Conservation (phyloP, 768 basidiomycete genomes). For the Tylopilus plumbeoviolaceoides region DNA sequence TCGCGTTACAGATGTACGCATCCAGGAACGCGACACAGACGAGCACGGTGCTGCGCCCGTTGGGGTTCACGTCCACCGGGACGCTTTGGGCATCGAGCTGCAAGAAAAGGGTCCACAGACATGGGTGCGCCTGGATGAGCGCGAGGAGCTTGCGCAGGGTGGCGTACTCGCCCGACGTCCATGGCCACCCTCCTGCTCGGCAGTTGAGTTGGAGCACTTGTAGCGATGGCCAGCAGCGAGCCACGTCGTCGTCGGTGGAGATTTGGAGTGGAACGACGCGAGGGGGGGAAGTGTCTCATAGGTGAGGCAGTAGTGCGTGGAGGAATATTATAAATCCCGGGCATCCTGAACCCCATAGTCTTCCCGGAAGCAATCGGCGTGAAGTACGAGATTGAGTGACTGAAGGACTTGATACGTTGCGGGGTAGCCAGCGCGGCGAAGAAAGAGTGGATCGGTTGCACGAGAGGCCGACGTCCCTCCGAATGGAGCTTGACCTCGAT, state of each 20-base stretch:
- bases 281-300: neutral
- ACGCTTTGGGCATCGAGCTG: neutral
- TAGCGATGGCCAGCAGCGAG: neutral
- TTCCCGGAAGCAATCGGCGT: neutral
- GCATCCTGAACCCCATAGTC: no score
- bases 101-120: neutral
- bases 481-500: neutral
- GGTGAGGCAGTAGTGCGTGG: neutral
- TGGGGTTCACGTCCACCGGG: neutral
- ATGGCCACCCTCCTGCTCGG: neutral
- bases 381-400: neutral
- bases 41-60: neutral
- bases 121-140: neutral
- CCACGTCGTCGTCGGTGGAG: neutral
- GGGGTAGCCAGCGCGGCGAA: neutral
- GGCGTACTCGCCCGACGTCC: neutral
- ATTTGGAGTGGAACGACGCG: neutral
- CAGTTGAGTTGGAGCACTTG: neutral
- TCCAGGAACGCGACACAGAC: neutral
- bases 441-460: neutral
- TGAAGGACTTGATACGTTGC: neutral
- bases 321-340: neutral
- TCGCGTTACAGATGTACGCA: neutral
- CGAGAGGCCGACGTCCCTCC: neutral
- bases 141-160: neutral